Base-by-base conservation (phyloP, 2,329 filamentous ascomycete species). In the Didymella pinodella region DNA sequence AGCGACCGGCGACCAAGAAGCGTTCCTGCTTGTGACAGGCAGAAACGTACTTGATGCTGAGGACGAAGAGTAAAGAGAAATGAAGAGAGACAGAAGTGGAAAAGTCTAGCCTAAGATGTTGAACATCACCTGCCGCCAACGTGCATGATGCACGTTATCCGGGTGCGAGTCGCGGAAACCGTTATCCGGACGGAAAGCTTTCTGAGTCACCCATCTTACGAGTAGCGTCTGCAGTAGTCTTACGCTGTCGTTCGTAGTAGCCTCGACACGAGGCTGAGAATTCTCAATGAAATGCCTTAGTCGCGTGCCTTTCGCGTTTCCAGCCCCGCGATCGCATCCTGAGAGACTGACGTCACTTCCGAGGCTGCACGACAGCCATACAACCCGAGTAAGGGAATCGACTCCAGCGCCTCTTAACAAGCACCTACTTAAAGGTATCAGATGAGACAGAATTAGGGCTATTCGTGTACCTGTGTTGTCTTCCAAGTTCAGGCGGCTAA, bases 1-100 rank as follows among this genome's bases (percentile, higher is more conserved):
- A 20, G 20, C 18, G 38, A 40, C 22, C 38, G 11, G 3, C 29
- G 20, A 40, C 22, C 7, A 34, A 54, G 45, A 43, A 45, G 32
- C 45, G 40, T 18, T 40, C n/a, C 47, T 59, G n/a, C 47, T 51
- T 41, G 14, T 47, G 6, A 48, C 28, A 40, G 22, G 54, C 54
- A 54, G 50, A 38, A 26, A 31, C n/a, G 29, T 50, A 40, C 44
- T 48, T 14, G n/a, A 16, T 29, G 22, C 32, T 25, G 22, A 45
- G 25, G 20, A 32, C 12, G n/a, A 36, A 56, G 32, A 41, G n/a
- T 20, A 49, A 48, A 36, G 40, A 60, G 45, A 56, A 38, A n/a
- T 48, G 36, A 51, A 40, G 54, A 61, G 55, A 53, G 47, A 46
- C 59, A 57, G 51, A 61, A 38, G 38, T 57, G 49, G 47, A 57